Evolutionary conservation across 495 filamentous ascomycete genomes (phyloP).

Genomic region (Hypoxylon fragiforme): DNA sequence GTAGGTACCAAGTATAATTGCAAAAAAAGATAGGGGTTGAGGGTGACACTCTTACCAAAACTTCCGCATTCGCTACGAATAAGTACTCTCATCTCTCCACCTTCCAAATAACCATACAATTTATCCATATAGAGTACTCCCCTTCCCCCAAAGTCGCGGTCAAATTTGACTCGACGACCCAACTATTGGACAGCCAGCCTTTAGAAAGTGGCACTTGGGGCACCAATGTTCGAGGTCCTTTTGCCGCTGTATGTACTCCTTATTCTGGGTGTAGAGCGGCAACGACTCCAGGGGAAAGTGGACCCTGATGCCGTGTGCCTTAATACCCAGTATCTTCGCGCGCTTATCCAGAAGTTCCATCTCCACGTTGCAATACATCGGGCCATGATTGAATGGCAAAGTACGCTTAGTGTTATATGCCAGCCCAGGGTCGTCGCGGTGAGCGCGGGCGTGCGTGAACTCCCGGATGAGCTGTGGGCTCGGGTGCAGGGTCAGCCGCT

Average conservation of each 20-base stretch:
- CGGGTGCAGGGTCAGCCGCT: not conserved
- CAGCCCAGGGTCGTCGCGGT: not conserved
- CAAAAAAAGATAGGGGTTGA: no score
- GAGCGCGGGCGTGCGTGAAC: not conserved
- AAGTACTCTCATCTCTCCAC: no score
- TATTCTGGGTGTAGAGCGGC: not conserved
- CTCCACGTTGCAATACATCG: not conserved
- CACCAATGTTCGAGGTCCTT: slow-evolving; percentile 12
- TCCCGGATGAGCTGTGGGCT: not conserved
- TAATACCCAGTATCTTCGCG: not conserved
- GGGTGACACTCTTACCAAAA: no score
- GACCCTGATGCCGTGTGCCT: not conserved
- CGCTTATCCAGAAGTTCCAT: not conserved
- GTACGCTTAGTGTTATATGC: not conserved
- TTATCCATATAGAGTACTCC: no score
- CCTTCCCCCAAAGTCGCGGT: no score
- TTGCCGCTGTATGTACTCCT: not conserved
- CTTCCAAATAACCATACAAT: no score
- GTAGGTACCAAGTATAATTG: no score
- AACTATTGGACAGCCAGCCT: not conserved
- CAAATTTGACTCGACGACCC: no score
- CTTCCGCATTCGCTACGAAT: no score
- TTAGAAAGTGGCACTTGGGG: slow-evolving; percentile 1
- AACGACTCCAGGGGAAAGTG: not conserved
- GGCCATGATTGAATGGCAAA: no score